Evolutionary conservation across 257 asterid genomes (phyloP), one percentile per base, ranked within the genome.

Genomic region (Solanum chilense): DNA sequence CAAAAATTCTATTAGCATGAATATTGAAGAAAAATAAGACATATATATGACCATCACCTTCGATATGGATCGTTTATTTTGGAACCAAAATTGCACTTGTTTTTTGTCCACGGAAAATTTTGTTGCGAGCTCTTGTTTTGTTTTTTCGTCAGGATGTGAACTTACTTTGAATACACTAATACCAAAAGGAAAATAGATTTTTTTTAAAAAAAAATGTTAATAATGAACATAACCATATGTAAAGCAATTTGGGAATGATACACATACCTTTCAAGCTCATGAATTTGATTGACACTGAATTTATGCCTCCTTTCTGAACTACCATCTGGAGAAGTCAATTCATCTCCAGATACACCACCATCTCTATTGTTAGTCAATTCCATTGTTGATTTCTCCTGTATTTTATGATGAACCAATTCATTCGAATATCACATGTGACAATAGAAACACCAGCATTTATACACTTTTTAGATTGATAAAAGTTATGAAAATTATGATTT

Each of bases 91-190:
- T 52, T 52, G 62, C 62, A 52, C 62, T 16, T 52, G 23, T 52
- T 52, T 52, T 52, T 52, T 2, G 4, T 31, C 83, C 62, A 52
- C 23, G 2, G 89, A 91, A 7, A 96, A 87, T 81, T 92, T 91
- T 82, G 77, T 90, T 18, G 98, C 96, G 15, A 95, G 95, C 23
- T 95, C 95, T 83, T 91, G 69, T 77, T 98, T 89, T 44, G 87
- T 92, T 82, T 96, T 93, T 96, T 98, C 10, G 21, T 94, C 94
- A 11, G 98, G 99, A 69, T 95, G 96, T 1, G 97, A 95, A 41
- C 93, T 95, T 87, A 92, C 95, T 91, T 93, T 95, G 92, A 96
- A 95, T 75, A 92, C 86, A 88, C 98, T 96, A 69, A 6, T 84
- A 60, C 45, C 47, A 6, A 4, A 35, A 37, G 25, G 31, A 23